A percentile compares a stretch with the other conserved stretches of the same genome.
Conservation (phyloP, 2,329 filamentous ascomycete species). For the Calonectria naviculata region DNA sequence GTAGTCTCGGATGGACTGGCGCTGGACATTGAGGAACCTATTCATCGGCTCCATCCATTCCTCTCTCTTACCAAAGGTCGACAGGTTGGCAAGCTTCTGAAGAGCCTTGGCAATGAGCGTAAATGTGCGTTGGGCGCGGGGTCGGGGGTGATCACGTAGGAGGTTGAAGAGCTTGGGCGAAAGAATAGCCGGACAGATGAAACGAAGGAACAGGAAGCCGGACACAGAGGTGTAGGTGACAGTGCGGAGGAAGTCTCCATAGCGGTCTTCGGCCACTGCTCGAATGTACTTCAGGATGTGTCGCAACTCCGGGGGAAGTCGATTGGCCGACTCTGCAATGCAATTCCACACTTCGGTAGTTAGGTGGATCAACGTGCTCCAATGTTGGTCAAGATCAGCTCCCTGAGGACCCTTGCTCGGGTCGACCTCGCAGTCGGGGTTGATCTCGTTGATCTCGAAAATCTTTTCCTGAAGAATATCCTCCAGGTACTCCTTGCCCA, state of each 20-base stretch:
- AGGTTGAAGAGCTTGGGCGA: conserved; percentile 95
- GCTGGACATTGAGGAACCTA: conserved; percentile 79
- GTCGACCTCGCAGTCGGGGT: conserved; percentile 95
- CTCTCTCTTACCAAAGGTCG: conserved; percentile 92
- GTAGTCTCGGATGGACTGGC: conserved; percentile 85
- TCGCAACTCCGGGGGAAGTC: conserved; percentile 83
- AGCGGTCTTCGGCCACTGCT: conserved; percentile 92
- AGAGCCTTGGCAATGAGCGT: conserved; percentile 94
- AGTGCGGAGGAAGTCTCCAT: conserved; percentile 90
- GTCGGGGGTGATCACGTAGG: conserved; percentile 82
- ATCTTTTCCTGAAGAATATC: conserved; percentile 89
- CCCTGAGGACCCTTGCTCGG: conserved; percentile 75
- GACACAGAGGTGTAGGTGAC: conserved; percentile 95
- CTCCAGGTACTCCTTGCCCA: conserved; percentile 93
- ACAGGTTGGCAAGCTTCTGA: conserved; percentile 90
- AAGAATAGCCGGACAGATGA: conserved; percentile 95
- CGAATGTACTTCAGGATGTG: conserved; percentile 91
- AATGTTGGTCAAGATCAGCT: conserved; percentile 85
- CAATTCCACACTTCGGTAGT: conserved; percentile 89
- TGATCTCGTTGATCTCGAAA: conserved; percentile 87
- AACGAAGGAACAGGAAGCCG: conserved; percentile 92
- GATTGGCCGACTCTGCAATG: conserved; percentile 79
- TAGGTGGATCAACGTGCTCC: conserved; percentile 79
- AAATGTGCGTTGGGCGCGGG: conserved; percentile 85
- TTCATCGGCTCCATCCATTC: conserved; percentile 99